Conservation (phyloP, 306 rosid genomes). For the Casuarina equisetifolia region DNA sequence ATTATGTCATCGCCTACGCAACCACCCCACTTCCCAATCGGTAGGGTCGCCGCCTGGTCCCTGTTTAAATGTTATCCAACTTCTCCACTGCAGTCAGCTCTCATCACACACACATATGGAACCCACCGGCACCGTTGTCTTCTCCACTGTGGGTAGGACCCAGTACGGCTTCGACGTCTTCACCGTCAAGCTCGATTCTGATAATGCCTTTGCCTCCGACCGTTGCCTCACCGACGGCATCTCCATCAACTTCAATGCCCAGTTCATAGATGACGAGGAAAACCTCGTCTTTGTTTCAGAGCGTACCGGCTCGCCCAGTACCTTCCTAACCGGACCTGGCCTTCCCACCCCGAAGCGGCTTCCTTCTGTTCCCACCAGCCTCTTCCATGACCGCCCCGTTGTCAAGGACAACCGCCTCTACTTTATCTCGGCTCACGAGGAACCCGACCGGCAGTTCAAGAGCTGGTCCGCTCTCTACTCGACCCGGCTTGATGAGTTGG, state of each 20-base stretch:
- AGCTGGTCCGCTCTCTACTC: slow-evolving; percentile 69
- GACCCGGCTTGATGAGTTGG: slow-evolving; percentile 6
- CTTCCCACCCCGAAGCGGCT: slow-evolving; percentile 26
- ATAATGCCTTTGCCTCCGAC: slow-evolving; percentile 26
- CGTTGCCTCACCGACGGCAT: slow-evolving; percentile 62
- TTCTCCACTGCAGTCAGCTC: neutral
- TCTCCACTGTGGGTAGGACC: slow-evolving; percentile 55
- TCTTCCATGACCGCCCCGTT: slow-evolving; percentile 68
- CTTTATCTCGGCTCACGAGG: slow-evolving; percentile 70
- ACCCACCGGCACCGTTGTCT: slow-evolving; percentile 57
- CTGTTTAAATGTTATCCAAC: no score
- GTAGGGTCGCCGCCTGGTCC: neutral
- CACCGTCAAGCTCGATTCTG: slow-evolving; percentile 33
- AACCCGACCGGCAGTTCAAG: slow-evolving; percentile 35
- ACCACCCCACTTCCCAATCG: neutral
- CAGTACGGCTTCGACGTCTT: slow-evolving; percentile 81
- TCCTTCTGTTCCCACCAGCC: slow-evolving; percentile 36
- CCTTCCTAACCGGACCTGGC: slow-evolving; percentile 43
- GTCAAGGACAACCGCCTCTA: slow-evolving; percentile 41
- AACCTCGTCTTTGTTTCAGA: slow-evolving; percentile 67
- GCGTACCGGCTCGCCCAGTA: slow-evolving; percentile 55
- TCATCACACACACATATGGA: slow-evolving; percentile 25
- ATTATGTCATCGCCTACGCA: no score
- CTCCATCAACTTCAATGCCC: slow-evolving; percentile 79
- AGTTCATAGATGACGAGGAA: slow-evolving; percentile 37